A percentile compares a stretch with the other conserved stretches of the same genome.
Evolutionary conservation across 2,329 filamentous ascomycete species (phyloP).

Genomic region (Aureobasidium sp.): DNA sequence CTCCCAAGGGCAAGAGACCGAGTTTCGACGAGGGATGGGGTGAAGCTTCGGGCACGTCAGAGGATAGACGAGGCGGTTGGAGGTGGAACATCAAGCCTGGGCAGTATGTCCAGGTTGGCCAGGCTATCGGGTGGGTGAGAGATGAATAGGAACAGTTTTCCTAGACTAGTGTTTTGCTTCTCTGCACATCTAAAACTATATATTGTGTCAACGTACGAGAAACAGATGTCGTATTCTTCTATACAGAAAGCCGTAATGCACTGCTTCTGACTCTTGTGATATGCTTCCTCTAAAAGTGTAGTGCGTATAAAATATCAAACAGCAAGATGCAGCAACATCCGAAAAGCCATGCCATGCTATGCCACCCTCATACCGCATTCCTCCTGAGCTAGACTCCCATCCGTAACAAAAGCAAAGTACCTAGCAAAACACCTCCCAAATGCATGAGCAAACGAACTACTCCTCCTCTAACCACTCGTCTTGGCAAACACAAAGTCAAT

Average conservation of each 20-base stretch:
- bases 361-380: too few species aligned
- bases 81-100: conserved; percentile 82
- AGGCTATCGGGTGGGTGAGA: conserved; percentile 70
- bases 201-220: too few species aligned
- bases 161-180: too few species aligned
- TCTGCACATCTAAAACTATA: too few species aligned
- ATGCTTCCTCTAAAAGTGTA: too few species aligned
- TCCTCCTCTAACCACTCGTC: background rate
- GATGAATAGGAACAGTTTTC: conserved; percentile 25
- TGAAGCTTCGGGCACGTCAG: conserved; percentile 39
- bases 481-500: conserved; percentile 16
- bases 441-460: background rate
- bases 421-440: background rate
- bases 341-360: too few species aligned
- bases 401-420: background rate
- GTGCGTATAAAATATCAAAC: too few species aligned
- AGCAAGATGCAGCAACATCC: too few species aligned
- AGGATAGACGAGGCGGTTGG: conserved; percentile 58
- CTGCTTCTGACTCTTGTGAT: too few species aligned
- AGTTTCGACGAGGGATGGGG: conserved; percentile 53
- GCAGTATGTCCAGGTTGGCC: conserved; percentile 78
- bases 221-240: too few species aligned
- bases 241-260: too few species aligned
- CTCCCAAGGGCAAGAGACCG: conserved; percentile 55
- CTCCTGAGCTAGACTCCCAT: too few species aligned